A percentile compares a stretch with the other conserved stretches of the same genome.
Evolutionary conservation across 108 stramenopile genomes (phyloP).

Genomic region (Nitzschia sp.): DNA sequence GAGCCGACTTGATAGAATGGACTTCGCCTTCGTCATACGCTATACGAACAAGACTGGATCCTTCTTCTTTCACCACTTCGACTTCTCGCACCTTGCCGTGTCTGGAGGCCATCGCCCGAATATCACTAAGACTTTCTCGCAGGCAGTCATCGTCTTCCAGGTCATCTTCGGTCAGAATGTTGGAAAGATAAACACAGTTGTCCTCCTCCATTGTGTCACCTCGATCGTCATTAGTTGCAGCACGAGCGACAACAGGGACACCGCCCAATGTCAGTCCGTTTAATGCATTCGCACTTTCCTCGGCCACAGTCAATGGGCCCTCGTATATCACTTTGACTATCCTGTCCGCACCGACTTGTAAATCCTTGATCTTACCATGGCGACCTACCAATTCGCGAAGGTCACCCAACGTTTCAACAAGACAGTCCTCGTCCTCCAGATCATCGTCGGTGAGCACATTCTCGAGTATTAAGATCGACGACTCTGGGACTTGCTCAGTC

Average conservation of each 20-base stretch:
- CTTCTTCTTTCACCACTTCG: background rate
- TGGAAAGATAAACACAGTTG: conserved; percentile 43
- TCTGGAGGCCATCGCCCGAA: conserved; percentile 46
- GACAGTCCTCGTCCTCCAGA: conserved; percentile 75
- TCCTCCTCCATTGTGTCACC: background rate
- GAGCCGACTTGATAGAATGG: conserved; percentile 34
- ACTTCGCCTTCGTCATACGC: conserved; percentile 28
- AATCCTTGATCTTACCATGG: conserved; percentile 26
- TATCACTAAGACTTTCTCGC: conserved; percentile 68
- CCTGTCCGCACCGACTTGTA: conserved; percentile 10
- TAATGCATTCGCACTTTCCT: conserved; percentile 44
- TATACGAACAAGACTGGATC: conserved; percentile 29
- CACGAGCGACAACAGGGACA: conserved; percentile 18
- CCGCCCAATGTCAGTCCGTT: conserved; percentile 64
- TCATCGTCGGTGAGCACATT: conserved; percentile 83
- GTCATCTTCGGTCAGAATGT: conserved; percentile 72
- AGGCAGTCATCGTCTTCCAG: conserved; percentile 77
- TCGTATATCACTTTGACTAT: conserved; percentile 28
- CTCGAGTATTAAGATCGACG: conserved; percentile 36
- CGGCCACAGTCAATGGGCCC: conserved; percentile 20
- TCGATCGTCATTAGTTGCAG: background rate
- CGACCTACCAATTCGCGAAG: conserved; percentile 50
- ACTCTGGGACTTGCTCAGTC: background rate
- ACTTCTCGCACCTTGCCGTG: conserved; percentile 43
- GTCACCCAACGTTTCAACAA: conserved; percentile 71